phyloP scores from a whole-genome alignment of 805 yeast species.

The Debaryomyces hansenii region DNA sequence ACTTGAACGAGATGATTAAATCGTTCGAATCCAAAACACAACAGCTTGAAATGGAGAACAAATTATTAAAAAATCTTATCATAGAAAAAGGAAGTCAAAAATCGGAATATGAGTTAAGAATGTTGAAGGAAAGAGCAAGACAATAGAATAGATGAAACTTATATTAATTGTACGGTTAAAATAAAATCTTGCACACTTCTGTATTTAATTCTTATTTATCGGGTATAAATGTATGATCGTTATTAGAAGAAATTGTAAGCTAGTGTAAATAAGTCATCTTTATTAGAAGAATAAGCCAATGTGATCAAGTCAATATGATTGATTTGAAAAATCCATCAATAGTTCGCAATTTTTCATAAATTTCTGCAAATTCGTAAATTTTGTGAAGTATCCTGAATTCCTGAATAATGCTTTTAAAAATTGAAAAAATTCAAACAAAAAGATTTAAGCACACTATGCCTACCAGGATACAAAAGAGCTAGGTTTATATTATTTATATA shows the following conservation, averaged over 20 bases:
- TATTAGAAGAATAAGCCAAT: not conserved
- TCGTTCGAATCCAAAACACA: constrained; percentile 47
- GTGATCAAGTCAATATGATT: not conserved
- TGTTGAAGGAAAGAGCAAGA: constrained; percentile 34
- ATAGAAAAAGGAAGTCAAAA: constrained; percentile 49
- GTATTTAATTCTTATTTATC: not conserved
- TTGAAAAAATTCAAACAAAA: not conserved
- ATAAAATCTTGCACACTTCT: not conserved
- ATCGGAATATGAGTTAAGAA: constrained; percentile 37
- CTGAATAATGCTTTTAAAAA: no score
- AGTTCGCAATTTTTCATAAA: no score
- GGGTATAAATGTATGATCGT: not conserved
- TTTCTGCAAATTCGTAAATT: no score
- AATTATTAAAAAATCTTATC: constrained; percentile 53
- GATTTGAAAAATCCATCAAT: no score
- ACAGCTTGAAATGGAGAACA: constrained; percentile 62
- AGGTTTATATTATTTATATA: no score
- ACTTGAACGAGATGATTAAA: constrained; percentile 46
- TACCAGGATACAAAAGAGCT: no score
- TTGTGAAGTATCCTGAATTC: no score
- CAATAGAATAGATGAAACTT: not conserved
- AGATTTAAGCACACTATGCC: not conserved
- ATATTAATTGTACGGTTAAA: not conserved
- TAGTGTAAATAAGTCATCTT: not conserved
- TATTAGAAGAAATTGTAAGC: not conserved